Evolutionary conservation across 2,329 filamentous ascomycete species (phyloP).

Genomic region (Cadophora sp.): DNA sequence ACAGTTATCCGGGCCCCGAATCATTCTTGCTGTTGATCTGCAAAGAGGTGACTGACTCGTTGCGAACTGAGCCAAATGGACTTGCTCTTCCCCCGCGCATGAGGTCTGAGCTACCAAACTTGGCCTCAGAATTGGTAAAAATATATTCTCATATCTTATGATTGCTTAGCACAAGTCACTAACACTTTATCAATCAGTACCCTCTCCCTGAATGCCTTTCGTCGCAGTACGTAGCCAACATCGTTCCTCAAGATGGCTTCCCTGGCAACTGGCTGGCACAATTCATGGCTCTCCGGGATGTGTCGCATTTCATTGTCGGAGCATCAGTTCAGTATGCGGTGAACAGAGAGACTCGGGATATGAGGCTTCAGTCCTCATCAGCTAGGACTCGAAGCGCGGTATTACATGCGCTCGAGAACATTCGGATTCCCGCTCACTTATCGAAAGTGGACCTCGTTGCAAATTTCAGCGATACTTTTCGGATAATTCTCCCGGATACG

Average conservation of each 20-base stretch:
- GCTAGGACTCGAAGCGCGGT: constrained; percentile 48
- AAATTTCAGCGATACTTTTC: constrained; percentile 46
- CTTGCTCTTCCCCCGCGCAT: constrained; percentile 45
- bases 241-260: constrained; percentile 43
- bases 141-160: no score
- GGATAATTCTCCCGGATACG: constrained; percentile 48
- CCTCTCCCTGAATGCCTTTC: constrained; percentile 47
- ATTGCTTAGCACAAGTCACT: background rate
- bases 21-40: constrained; percentile 49
- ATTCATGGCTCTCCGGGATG: constrained; percentile 49
- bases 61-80: constrained; percentile 46
- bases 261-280: constrained; percentile 48
- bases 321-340: constrained; percentile 49
- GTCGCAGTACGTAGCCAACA: constrained; percentile 45
- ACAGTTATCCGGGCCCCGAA: constrained; percentile 48
- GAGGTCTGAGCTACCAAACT: constrained; percentile 46
- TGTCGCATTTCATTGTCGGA: constrained; percentile 48
- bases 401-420: constrained; percentile 45
- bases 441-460: constrained; percentile 46
- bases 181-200: constrained; percentile 40
- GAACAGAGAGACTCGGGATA: constrained; percentile 46
- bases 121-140: constrained; percentile 47
- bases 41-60: constrained; percentile 46
- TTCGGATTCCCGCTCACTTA: constrained; percentile 46
- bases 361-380: constrained; percentile 45